Conservation (phyloP, 2,329 filamentous ascomycete species). For the Colletotrichum abscissum region DNA sequence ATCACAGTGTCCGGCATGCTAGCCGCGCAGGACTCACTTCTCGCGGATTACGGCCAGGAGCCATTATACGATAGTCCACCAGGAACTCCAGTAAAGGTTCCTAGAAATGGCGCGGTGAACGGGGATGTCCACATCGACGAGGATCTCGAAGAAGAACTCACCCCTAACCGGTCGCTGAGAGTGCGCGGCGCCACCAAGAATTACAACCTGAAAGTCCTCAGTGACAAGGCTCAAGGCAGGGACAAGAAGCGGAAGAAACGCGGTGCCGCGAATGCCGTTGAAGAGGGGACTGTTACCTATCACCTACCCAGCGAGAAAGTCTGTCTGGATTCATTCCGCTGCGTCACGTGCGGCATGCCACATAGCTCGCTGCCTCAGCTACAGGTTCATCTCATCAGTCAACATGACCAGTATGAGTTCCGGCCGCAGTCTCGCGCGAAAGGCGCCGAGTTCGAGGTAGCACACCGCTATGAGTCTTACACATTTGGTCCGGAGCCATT, state of each 20-base stretch:
- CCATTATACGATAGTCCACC: slow-evolving; percentile 14
- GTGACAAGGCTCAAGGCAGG: slow-evolving; percentile 66
- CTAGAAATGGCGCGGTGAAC: slow-evolving; percentile 35
- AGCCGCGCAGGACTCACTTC: neutral
- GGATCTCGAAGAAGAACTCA: slow-evolving; percentile 58
- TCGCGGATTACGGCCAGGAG: slow-evolving; percentile 39
- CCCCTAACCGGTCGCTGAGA: slow-evolving; percentile 63
- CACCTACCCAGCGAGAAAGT: slow-evolving; percentile 57
- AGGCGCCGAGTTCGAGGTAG: slow-evolving; percentile 53
- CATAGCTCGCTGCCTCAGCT: slow-evolving; percentile 61
- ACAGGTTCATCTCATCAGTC: slow-evolving; percentile 57
- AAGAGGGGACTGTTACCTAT: slow-evolving; percentile 59
- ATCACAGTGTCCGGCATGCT: slow-evolving; percentile 54
- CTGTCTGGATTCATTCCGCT: slow-evolving; percentile 60
- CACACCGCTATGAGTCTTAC: slow-evolving; percentile 42
- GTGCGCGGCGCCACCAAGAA: slow-evolving; percentile 58
- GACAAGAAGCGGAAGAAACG: slow-evolving; percentile 57
- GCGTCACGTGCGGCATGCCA: slow-evolving; percentile 60
- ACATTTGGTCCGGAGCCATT: slow-evolving; percentile 50
- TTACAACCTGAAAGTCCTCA: slow-evolving; percentile 71
- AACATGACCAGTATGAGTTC: slow-evolving; percentile 59
- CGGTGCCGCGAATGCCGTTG: slow-evolving; percentile 39
- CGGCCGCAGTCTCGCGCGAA: slow-evolving; percentile 46
- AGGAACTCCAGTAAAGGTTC: slow-evolving; percentile 19
- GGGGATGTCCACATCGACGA: slow-evolving; percentile 53